phyloP scores from a whole-genome alignment of 768 basidiomycete species.

The Termitomyces bulborhizus region DNA sequence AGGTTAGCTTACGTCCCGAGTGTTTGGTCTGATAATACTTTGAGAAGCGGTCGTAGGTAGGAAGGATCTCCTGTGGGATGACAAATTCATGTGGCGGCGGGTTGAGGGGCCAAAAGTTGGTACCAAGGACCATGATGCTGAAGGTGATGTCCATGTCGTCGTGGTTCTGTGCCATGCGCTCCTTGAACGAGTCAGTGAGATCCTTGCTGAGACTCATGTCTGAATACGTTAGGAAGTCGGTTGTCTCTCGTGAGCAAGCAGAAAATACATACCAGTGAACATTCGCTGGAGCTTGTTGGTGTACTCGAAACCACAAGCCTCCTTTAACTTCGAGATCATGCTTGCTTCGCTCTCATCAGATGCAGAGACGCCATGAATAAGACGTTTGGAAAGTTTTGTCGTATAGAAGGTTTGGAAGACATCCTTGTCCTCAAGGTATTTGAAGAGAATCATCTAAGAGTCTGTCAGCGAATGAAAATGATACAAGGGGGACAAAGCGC shows the following conservation, averaged over 20 bases:
- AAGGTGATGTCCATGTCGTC: constrained; percentile 90
- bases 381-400: constrained; percentile 90
- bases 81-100: constrained; percentile 83
- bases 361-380: constrained; percentile 88
- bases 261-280: constrained; percentile 77
- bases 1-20: constrained; percentile 92
- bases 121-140: constrained; percentile 90
- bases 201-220: constrained; percentile 97
- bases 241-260: background rate
- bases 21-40: constrained; percentile 95
- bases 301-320: constrained; percentile 97
- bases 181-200: constrained; percentile 94
- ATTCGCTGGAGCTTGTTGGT: constrained; percentile 97
- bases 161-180: constrained; percentile 86
- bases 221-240: constrained; percentile 20
- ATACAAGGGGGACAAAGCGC: constrained; percentile 22
- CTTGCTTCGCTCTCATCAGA: constrained; percentile 97
- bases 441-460: constrained; percentile 93
- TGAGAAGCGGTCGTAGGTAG: constrained; percentile 89
- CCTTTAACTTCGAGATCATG: constrained; percentile 99
- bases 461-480: constrained; percentile 15
- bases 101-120: constrained; percentile 94
- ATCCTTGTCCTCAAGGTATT: constrained; percentile 98
- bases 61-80: constrained; percentile 81
- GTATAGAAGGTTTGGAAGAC: constrained; percentile 99